Conservation (phyloP, 257 asterid species). For the Buddleja alternifolia region DNA sequence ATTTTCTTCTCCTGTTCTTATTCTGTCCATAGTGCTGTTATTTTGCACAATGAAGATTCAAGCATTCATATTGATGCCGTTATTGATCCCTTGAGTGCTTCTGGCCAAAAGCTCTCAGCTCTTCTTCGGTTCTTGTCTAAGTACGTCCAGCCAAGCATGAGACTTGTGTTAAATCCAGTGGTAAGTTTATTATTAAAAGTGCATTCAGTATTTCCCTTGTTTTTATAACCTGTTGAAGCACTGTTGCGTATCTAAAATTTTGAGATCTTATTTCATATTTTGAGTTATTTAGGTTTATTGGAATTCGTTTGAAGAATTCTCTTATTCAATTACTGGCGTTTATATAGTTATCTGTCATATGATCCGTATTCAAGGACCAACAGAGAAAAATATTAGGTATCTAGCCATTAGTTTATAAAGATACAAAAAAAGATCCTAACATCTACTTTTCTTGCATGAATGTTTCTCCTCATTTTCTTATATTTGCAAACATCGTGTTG, state of each 20-base stretch:
- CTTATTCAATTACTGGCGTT: too few relatives aligned
- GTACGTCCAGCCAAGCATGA: slow-evolving; percentile 85
- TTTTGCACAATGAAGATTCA: slow-evolving; percentile 67
- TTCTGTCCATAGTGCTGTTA: slow-evolving; percentile 75
- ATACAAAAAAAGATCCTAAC: background rate
- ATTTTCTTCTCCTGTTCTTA: slow-evolving; percentile 26
- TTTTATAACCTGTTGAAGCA: background rate
- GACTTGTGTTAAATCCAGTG: slow-evolving; percentile 95
- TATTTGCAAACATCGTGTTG: too few relatives aligned
- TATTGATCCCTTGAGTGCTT: slow-evolving; percentile 93
- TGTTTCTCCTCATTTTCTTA: too few relatives aligned
- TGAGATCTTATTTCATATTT: background rate
- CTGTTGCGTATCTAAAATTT: background rate
- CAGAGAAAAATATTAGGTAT: background rate
- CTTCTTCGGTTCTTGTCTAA: slow-evolving; percentile 84
- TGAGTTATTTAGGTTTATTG: too few relatives aligned
- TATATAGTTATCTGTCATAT: background rate
- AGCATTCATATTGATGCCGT: slow-evolving; percentile 97
- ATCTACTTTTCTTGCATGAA: background rate
- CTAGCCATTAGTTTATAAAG: background rate
- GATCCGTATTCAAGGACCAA: too few relatives aligned
- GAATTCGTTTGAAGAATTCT: too few relatives aligned
- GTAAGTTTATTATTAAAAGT: slow-evolving; percentile 44
- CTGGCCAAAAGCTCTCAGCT: slow-evolving; percentile 94
- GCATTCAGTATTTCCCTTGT: background rate